Percentiles rank a stretch among this genome's conserved stretches.
These are phyloP conservation scores for Cercophora sp. DNA, from an alignment of 495 filamentous ascomycete species.

Conservation along the genomic window DNA sequence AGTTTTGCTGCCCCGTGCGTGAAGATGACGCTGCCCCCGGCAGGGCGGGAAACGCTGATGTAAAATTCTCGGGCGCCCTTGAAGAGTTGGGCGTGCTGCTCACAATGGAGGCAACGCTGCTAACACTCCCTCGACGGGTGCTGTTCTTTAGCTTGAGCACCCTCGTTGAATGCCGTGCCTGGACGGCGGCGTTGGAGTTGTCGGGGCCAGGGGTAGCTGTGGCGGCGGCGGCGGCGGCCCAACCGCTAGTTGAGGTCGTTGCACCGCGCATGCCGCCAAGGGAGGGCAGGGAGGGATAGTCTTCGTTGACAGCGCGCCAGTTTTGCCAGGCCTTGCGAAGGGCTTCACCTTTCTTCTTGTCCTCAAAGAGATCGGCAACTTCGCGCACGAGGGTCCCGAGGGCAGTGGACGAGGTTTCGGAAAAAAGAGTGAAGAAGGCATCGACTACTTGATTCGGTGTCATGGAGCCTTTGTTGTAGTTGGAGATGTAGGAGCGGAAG, in stretches of 20 bases:
- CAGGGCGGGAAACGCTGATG: conserved; percentile 31
- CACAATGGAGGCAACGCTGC: conserved; percentile 25
- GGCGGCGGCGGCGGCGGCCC: conserved; percentile 48
- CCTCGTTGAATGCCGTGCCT: conserved; percentile 35
- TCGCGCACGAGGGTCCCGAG: conserved; percentile 89
- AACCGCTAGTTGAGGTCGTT: conserved; percentile 44
- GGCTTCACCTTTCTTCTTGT: conserved; percentile 62
- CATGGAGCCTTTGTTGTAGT: conserved; percentile 62
- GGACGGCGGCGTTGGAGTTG: conserved; percentile 21
- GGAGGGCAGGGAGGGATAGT: conserved; percentile 85
- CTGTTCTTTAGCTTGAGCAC: conserved; percentile 49
- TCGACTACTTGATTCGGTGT: conserved; percentile 75
- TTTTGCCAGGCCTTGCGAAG: conserved; percentile 85
- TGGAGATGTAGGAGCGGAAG: conserved; percentile 75
- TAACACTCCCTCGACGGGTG: conserved; percentile 31
- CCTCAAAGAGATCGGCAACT: conserved; percentile 89
- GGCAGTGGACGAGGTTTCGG: conserved; percentile 68
- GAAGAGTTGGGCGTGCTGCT: conserved; percentile 15
- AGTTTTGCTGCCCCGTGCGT: conserved; percentile 26
- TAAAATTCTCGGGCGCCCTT: conserved; percentile 16
- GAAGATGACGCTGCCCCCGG: conserved; percentile 48
- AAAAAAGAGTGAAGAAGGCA: conserved; percentile 71
- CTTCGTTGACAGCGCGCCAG: conserved; percentile 92
- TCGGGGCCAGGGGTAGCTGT: conserved; percentile 25
- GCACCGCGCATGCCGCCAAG: conserved; percentile 56